Conservation (phyloP, 202 grass and related monocot species). For the Saccharum hybrid region DNA sequence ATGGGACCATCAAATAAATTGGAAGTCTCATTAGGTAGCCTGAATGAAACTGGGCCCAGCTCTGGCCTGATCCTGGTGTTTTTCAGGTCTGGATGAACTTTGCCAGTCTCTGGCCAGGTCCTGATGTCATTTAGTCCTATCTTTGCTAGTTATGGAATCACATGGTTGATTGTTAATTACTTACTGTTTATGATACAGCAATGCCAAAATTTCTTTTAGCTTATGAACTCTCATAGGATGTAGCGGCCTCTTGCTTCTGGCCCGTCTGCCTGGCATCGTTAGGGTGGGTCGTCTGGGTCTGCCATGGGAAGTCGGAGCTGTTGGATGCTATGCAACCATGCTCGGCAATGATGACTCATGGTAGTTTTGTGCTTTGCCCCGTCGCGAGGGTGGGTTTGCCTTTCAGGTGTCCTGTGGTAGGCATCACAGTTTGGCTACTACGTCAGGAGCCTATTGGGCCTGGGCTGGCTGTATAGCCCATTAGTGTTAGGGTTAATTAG, state of each 20-base stretch:
- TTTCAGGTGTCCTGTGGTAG: too few species aligned
- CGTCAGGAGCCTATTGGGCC: too few species aligned
- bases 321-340: too few species aligned
- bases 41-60: background rate
- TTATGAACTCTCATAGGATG: background rate
- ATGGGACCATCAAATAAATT: background rate
- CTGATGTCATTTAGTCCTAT: background rate
- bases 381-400: too few species aligned
- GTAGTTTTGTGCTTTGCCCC: too few species aligned
- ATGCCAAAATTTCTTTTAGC: slow-evolving; percentile 12
- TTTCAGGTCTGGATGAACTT: background rate
- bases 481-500: too few species aligned
- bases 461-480: too few species aligned
- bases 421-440: too few species aligned
- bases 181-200: slow-evolving; percentile 6
- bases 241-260: background rate
- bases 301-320: too few species aligned
- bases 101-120: background rate
- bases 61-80: background rate
- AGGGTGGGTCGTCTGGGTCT: too few species aligned
- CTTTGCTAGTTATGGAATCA: background rate
- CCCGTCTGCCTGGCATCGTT: too few species aligned
- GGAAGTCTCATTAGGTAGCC: background rate
- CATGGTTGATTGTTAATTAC: slow-evolving; percentile 3
- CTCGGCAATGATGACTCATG: too few species aligned